Evolutionary conservation across 2,329 filamentous ascomycete genomes (phyloP), one percentile per base, ranked within the genome.

Genomic region (Monosporascus ibericus): DNA sequence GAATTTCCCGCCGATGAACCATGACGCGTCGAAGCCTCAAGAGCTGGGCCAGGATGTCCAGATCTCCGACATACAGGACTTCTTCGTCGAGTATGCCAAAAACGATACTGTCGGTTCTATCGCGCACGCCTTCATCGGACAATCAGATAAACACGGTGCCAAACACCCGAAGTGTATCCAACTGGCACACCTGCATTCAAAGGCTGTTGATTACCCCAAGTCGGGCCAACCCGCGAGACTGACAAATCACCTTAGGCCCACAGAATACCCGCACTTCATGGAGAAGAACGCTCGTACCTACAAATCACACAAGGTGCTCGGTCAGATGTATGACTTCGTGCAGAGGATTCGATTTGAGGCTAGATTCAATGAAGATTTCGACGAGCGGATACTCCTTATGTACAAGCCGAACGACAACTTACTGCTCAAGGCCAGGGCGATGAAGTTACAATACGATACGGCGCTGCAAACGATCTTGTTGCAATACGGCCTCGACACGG

Each of bases 121-220:
- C 63, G 94, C 94, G 0, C 80, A 82, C 58, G 82, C 90, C 0
- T 94, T 99, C 69, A 73, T 95, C 18, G 92, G 85, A 1, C 82
- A 81, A 62, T 86, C 90, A 0, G 94, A 99, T 64, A 61, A 70
- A 0, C 65, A 76, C 1, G 89, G 91, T 0, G 84, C 92, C 1
- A 85, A 84, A 59, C 77, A 85, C 57, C 60, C 73, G 0, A 84
- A 79, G 53, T 97, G 92, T 80, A 70, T 94, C 0, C 73, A 84
- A 48, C 76, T 97, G 5, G 91, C 92, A 3, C 74, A 79, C 8
- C 73, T 97, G 3, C 94, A 99, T 67, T 97, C 94, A 0, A 84
- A 85, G 60, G 92, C 94, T 0, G 94, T 99, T 1, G 94, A 99
- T 67, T 99, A 94, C 65, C 85, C 89, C 44, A 99, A 99, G 72